Base-by-base conservation (phyloP, 2,329 filamentous ascomycete genomes). In the Daldinia eschscholtzii region DNA sequence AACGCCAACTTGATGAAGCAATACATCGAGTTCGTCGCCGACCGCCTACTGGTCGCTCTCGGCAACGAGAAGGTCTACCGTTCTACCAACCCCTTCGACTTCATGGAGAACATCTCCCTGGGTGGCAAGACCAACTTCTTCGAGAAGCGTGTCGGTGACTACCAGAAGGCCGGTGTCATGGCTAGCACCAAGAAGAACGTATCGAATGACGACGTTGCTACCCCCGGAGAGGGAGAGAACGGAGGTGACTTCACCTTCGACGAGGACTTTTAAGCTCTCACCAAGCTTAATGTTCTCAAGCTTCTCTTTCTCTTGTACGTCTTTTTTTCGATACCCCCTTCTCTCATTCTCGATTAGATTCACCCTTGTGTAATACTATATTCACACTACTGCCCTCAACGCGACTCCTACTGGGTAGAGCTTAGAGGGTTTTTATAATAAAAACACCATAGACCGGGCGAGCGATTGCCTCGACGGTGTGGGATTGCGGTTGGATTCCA, bases 71-170 rank as follows among this genome's bases (percentile, higher is more conserved):
- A 98, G 88, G 87, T 92, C 77, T 99, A 97, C 89, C 93, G 96
- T 80, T 86, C 92, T 28, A 89, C 91, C 81, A 99, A 99, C 86
- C 96, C 96, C 80, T 99, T 99, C 81, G 96, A 99, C 87, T 99
- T 99, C 83, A 99, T 99, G 96, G 96, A 99, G 88, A 98, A 97
- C 85, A 99, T 99, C 83, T 98, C 96, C 23, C 89, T 99, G 10
- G 93, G 94, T 59, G 96, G 96, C 83, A 99, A 99, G 92, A 99
- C 96, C 81, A 99, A 99, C 90, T 99, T 99, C 89, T 99, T 99
- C 81, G 96, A 99, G 92, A 99, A 99, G 92, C 93, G 96, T 76
- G 96, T 99, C 65, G 96, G 92, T 81, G 96, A 99, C 79, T 99
- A 99, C 89, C 96, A 99, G 85, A 99, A 99, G 89, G 94, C 96